Base-by-base conservation (phyloP, 1,284 basidiomycete species). In the Melampsora americana region DNA sequence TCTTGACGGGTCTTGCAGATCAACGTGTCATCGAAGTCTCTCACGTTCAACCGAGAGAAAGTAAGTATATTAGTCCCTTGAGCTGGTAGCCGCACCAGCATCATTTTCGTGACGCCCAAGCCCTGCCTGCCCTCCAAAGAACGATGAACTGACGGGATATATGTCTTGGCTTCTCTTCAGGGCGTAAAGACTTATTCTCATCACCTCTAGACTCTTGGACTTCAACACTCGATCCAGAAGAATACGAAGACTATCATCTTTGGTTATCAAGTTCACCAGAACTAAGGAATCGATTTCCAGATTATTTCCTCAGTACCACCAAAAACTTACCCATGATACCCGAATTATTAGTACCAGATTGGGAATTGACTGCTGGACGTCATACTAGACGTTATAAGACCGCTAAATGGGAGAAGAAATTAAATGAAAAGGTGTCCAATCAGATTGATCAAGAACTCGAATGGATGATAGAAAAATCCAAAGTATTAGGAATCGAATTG, bases 341-440 rank as follows among this genome's bases (percentile, higher is more conserved):
- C 23, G 72, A 74, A 59, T 42, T 74, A 30, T 26, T 20, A 16
- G 65, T 74, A 42, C 35, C 72, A n/a, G 72, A 67, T 60, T 74
- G 72, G 72, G 72, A 74, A 39, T 65, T 74, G 18, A 67, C 53
- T 3, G 72, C 72, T 23, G 72, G 72, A 20, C 64, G 59, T 26
- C 72, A 74, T 28, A 74, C 72, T 14, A 44, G 72, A n/a, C 46
- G 72, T 23, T 66, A 39, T 56, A 74, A 74, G 53, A 74, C 72
- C 18, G 14, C 42, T 5, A 67, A 67, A 16, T 74, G 72, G 72
- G 72, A 74, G 42, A 28, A n/a, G 32, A 60, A 74, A 28, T 35
- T 74, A 28, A 35, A 28, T 14, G 50, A 61, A 44, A 75, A 75
- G 46, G 66, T 68, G 26, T 6, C 11, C 14, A 56, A 42, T 7